These are phyloP conservation scores for Komagataella mondaviorum DNA, from an alignment of 805 yeast genomes.

Conservation along the genomic window DNA sequence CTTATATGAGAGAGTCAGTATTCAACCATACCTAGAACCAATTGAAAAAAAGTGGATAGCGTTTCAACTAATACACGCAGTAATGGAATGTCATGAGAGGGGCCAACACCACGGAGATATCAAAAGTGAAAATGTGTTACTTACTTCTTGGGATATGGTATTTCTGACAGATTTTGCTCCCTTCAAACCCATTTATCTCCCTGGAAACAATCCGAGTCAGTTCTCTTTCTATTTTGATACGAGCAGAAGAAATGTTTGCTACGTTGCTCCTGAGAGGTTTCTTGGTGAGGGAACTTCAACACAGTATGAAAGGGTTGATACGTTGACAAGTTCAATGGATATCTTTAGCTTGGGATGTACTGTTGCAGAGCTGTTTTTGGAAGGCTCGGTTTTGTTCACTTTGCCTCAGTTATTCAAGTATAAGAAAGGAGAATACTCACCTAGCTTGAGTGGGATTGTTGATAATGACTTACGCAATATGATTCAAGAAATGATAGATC, in stretches of 20 bases:
- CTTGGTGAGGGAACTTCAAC: slow-evolving; percentile 16
- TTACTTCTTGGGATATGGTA: slow-evolving; percentile 85
- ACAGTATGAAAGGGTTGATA: neutral
- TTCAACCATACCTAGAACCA: slow-evolving; percentile 75
- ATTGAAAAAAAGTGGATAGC: slow-evolving; percentile 77
- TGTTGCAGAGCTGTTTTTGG: slow-evolving; percentile 77
- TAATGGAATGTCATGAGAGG: slow-evolving; percentile 48
- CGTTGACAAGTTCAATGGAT: slow-evolving; percentile 58
- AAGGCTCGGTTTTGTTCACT: slow-evolving; percentile 79
- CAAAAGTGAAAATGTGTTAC: slow-evolving; percentile 77
- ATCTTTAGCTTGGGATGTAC: slow-evolving; percentile 77
- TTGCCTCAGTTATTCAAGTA: slow-evolving; percentile 80
- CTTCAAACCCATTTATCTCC: slow-evolving; percentile 73
- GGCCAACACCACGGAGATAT: slow-evolving; percentile 79
- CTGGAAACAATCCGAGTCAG: slow-evolving; percentile 88
- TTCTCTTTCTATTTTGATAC: slow-evolving; percentile 89
- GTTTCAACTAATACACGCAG: slow-evolving; percentile 60
- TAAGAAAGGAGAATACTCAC: slow-evolving; percentile 51
- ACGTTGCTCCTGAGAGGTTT: slow-evolving; percentile 91
- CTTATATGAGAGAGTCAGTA: slow-evolving; percentile 75
- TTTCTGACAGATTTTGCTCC: slow-evolving; percentile 72
- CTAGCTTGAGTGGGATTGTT: slow-evolving; percentile 45
- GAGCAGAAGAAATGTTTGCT: slow-evolving; percentile 75
- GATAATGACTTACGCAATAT: slow-evolving; percentile 38
- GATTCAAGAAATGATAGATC: slow-evolving; percentile 46